Base-by-base conservation (phyloP, 1,284 basidiomycete genomes). In the Chalciporus sp. region DNA sequence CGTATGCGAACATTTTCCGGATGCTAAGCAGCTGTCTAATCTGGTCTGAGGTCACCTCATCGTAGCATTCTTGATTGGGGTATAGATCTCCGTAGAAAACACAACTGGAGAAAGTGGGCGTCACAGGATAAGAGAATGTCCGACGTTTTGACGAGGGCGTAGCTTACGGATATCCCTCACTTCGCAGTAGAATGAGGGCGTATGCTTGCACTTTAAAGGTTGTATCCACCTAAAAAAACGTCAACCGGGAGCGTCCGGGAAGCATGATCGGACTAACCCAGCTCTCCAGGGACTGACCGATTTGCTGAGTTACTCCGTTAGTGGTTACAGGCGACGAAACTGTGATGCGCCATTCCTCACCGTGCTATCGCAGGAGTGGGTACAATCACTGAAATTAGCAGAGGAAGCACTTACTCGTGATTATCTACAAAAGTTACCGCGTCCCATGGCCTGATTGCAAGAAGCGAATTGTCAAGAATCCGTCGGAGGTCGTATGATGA, bases 21-120 rank as follows among this genome's bases (percentile, higher is more conserved):
- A 76, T 81, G 43, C 75, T 68, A 31, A 92, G 79, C 37, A 92
- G 70, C 27, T 74, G 63, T 49, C 63, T 73, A 42, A 92, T 72
- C 42, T 78, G 78, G 31, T 62, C 66, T 4, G 85, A 76, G 8
- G 78, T 77, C n/a, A 67, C 66, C 55, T 77, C 74, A 58, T 84
- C 76, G 66, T 83, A 89, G 59, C 85, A 84, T 66, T 87, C 84
- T 39, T 74, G 61, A 61, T 89, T 87, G 0, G 84, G 85, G 61
- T 89, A 92, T 23, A 96, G 68, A 72, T 98, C 95, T 8, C 94
- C 94, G 58, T 94, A 94, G 73, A 98, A 98, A 29, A 97, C 85
- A 65, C 94, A 94, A 40, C 91, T 94, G 46, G 12, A 39, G 41
- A 48, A 37, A 7, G 14, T 17, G 10, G 27, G 20, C n/a, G 29